Base-by-base conservation (phyloP, 2,329 filamentous ascomycete genomes). In the Hawksworthiomyces lignivorus region DNA sequence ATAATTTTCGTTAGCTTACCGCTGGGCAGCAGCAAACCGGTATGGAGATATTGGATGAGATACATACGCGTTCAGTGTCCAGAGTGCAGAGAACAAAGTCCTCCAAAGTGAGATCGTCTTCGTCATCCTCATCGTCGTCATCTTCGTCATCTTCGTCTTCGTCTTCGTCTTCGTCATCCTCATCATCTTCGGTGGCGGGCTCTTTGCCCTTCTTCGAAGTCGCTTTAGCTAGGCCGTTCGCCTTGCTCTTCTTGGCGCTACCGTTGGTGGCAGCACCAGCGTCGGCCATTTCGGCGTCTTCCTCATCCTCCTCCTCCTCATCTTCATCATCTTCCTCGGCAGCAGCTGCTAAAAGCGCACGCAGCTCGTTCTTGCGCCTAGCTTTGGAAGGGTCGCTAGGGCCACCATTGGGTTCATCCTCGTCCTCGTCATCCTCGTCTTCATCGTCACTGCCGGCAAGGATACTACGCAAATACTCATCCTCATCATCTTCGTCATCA, bases 51-150 rank as follows among this genome's bases (percentile, higher is more conserved):
- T 12, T 26, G 10, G 17, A 29, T 32, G 19, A 31, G 36, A 12
- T 43, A 59, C 75, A 62, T 81, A 96, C 92, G 71, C 83, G 86
- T 64, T 87, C 80, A 24, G 89, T 86, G 68, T 97, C 89, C 41
- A 98, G 79, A 48, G 92, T 98, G 78, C 92, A 98, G 55, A 98
- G 70, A 54, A 97, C 88, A 56, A 86, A 87, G 70, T 96, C 86
- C 63, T 96, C 87, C 40, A 90, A 70, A 57, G 87, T 79, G 40
- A 75, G 64, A 20, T 73, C 75, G 31, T 78, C 75, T 7, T 75
- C 76, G 45, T 77, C 73, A 41, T 83, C 75, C 24, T 79, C 76
- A 3, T 76, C 72, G 3, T 70, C 68, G 4, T 69, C 69, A 2
- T 70, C 46, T 3, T 70, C 68, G 4, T 69, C 69, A 2, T 70